Evolutionary conservation across 179 eudicot species (phyloP), one percentile per base, ranked within the genome.

Genomic region (Spergularia azorica): DNA sequence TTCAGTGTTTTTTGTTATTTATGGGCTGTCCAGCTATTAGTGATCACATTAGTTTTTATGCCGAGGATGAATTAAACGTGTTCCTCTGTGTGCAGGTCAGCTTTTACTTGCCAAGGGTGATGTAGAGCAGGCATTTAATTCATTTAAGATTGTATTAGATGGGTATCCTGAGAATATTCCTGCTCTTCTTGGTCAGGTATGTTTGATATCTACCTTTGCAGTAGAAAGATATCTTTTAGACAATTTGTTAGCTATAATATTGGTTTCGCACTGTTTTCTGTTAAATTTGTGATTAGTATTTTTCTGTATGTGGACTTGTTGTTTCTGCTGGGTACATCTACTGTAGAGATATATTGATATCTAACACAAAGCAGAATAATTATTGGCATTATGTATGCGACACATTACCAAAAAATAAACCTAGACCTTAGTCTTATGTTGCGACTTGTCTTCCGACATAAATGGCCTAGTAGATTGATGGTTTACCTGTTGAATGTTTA

Each of bases 161-260:
- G 99, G 96, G 52, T 97, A 94, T 80, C 90, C 84, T 48, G 94
- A 93, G 73, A 92, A 96, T 84, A 90, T 96, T 79, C 91, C 96
- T 77, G 99, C 99, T 82, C 98, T 96, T 79, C 98, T 96, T 79
- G 99, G 99, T 74, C 98, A 96, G 98, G 99, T 96, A 88, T 38
- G 32, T 79, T 9, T 67, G 20, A 58, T 62, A 46, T 80, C 66
- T 26, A 55, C 41, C 51, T 75, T 52, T 76, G 21, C 43, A 64
- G 65, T 6, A 51, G 74, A 56, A 32, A 15, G n/a, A 17, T 39
- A 50, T 26, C 11, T 46, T 41, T 70, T 62, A 50, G 51, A 20
- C 20, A 41, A 50, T 43, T 63, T 75, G 61, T 26, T n/a, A 57
- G 36, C 58, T 71, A 58, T 26, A 17, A 14, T 43, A n/a, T 17